phyloP scores from a whole-genome alignment of 805 yeast genomes.

The Tetrapisispora namnaoensis region DNA sequence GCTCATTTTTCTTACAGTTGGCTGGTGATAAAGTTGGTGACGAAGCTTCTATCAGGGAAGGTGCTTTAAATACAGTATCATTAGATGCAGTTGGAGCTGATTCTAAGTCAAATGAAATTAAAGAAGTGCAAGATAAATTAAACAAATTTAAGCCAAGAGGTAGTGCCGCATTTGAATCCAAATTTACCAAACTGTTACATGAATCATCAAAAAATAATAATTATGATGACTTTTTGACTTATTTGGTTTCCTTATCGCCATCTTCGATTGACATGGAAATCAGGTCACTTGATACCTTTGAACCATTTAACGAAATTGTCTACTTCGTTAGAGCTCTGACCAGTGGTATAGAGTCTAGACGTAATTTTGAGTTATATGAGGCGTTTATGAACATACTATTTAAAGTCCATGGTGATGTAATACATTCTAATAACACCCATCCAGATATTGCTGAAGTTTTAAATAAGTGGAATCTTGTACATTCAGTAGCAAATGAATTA shows the following conservation, averaged over 20 bases:
- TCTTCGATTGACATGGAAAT: slow-evolving; percentile 77
- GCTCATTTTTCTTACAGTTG: slow-evolving; percentile 71
- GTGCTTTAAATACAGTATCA: slow-evolving; percentile 20
- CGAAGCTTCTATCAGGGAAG: slow-evolving; percentile 41
- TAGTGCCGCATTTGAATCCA: slow-evolving; percentile 53
- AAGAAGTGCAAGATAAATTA: slow-evolving; percentile 24
- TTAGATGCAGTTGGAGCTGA: slow-evolving; percentile 9
- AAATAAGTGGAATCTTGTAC: slow-evolving; percentile 38
- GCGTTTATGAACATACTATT: slow-evolving; percentile 71
- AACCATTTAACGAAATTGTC: slow-evolving; percentile 59
- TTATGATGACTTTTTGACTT: slow-evolving; percentile 42
- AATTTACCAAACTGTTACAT: slow-evolving; percentile 58
- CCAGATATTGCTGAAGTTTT: slow-evolving; percentile 38
- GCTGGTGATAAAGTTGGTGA: slow-evolving; percentile 63
- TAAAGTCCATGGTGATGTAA: slow-evolving; percentile 73
- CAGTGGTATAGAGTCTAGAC: slow-evolving; percentile 44
- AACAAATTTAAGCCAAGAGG: slow-evolving; percentile 21
- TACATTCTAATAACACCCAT: slow-evolving; percentile 34
- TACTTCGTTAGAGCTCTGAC: slow-evolving; percentile 60
- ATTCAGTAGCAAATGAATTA: slow-evolving; percentile 38
- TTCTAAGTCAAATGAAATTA: slow-evolving; percentile 10
- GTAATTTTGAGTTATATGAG: slow-evolving; percentile 67
- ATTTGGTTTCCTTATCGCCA: slow-evolving; percentile 57
- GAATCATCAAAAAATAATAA: slow-evolving; percentile 36
- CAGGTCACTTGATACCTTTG: slow-evolving; percentile 57